These are phyloP conservation scores for Kwoniella newhampshirensis DNA, from an alignment of 768 basidiomycete species.

Conservation along the genomic window DNA sequence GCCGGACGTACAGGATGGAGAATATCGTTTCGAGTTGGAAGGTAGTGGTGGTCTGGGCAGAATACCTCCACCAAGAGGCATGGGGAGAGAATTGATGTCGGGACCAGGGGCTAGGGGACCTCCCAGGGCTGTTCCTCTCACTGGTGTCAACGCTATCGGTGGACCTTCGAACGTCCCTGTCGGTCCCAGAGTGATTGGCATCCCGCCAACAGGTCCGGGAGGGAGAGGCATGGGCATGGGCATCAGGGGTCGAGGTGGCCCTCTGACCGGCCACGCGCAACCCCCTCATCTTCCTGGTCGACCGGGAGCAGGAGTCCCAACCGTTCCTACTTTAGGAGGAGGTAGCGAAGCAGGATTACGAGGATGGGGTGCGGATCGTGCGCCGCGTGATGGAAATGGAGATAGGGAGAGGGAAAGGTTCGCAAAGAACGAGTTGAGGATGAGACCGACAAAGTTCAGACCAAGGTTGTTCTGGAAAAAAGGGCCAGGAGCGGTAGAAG, in stretches of 20 bases:
- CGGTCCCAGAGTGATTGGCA: not conserved
- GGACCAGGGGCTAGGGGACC: not conserved
- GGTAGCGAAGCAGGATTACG: too few relatives aligned
- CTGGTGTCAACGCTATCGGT: constrained; percentile 19
- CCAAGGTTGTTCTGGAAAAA: constrained; percentile 42
- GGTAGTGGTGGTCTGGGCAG: constrained; percentile 17
- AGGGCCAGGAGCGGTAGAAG: constrained; percentile 35
- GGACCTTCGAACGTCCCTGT: not conserved
- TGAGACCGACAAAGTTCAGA: constrained; percentile 30
- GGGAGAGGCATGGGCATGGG: constrained; percentile 8
- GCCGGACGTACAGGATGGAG: constrained; percentile 12
- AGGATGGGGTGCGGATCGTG: too few relatives aligned
- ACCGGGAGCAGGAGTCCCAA: not conserved
- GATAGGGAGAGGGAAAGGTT: constrained; percentile 10
- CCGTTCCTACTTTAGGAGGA: too few relatives aligned
- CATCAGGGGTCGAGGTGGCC: constrained; percentile 12
- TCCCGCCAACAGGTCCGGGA: not conserved
- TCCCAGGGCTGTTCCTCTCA: constrained; percentile 9
- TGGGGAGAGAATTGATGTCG: constrained; percentile 4
- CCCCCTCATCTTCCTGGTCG: constrained; percentile 2
- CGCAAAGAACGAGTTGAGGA: constrained; percentile 17
- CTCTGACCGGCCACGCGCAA: not conserved
- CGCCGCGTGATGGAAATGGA: not conserved
- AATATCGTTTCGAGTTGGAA: constrained; percentile 27
- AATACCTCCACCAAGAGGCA: constrained; percentile 3